phyloP scores from a whole-genome alignment of 352 stramenopile species.

The Thalassiosira livingstoniorum region DNA sequence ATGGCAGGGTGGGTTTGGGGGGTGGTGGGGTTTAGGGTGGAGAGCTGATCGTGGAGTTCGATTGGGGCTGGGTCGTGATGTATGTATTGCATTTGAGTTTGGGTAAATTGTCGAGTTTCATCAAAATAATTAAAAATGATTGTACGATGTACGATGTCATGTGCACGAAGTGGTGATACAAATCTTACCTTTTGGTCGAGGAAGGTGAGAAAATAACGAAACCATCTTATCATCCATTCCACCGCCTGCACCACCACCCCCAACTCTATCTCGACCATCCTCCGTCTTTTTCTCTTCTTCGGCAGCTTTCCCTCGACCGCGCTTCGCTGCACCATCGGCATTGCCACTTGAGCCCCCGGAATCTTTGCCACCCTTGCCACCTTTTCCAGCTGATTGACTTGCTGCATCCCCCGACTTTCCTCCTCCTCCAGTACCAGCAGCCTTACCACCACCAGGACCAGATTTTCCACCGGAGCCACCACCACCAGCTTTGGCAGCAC shows the following conservation, averaged over 20 bases:
- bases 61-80: slow-evolving; percentile 17
- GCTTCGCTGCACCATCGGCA: background rate
- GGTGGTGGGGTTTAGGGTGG: slow-evolving; percentile 11
- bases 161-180: background rate
- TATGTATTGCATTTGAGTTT: slow-evolving; percentile 38
- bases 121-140: background rate
- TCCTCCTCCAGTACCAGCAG: background rate
- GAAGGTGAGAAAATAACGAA: slow-evolving; percentile 82
- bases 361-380: background rate
- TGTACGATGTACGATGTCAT: background rate
- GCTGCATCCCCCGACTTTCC: no score
- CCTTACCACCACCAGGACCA: slow-evolving; percentile 3
- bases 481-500: slow-evolving; percentile 86
- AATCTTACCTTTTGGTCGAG: slow-evolving; percentile 46
- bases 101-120: slow-evolving; percentile 30
- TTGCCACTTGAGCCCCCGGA: background rate
- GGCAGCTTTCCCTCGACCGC: background rate
- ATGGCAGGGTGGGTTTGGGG: slow-evolving; percentile 89
- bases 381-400: no score
- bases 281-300: slow-evolving; percentile 22
- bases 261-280: background rate
- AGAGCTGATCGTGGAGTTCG: slow-evolving; percentile 34
- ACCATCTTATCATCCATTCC: slow-evolving; percentile 65
- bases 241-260: background rate
- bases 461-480: slow-evolving; percentile 23